phyloP scores from a whole-genome alignment of 371 early-diverging fungal genomes.

The Mucor circinelloides region DNA sequence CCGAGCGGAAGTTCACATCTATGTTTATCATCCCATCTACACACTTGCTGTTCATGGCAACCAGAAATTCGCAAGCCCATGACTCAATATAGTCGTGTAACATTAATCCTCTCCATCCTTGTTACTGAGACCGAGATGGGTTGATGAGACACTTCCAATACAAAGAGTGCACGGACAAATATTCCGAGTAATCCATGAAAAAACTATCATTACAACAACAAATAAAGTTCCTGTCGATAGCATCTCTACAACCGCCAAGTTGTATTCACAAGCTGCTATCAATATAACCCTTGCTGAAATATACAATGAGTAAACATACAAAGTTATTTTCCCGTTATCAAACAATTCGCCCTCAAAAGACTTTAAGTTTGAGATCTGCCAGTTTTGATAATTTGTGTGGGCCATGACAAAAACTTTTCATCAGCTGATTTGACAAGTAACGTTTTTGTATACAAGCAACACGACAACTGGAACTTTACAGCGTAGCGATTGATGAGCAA shows the following conservation, averaged over 20 bases:
- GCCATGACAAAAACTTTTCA: background rate
- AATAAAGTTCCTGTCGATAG: background rate
- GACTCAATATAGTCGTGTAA: background rate
- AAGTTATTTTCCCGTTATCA: background rate
- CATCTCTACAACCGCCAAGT: background rate
- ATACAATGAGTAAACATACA: background rate
- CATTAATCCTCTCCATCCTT: background rate
- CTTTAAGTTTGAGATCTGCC: too few relatives aligned
- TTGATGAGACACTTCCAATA: background rate
- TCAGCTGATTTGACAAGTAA: background rate
- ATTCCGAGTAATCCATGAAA: background rate
- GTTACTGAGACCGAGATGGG: background rate
- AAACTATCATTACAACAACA: background rate
- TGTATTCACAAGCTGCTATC: background rate
- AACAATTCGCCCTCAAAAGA: background rate
- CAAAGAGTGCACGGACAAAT: slow-evolving; percentile 2
- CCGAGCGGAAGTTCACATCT: background rate
- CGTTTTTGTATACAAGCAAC: background rate
- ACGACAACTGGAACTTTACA: background rate
- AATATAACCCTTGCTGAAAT: background rate
- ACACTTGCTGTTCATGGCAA: background rate
- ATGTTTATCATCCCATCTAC: background rate
- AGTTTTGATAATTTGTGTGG: background rate
- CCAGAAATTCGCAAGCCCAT: background rate
- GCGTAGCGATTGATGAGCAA: background rate